Percentiles rank a stretch among this genome's conserved stretches.
phyloP scores from a whole-genome alignment of 306 rosid species.

The Carpinus fangiana region DNA sequence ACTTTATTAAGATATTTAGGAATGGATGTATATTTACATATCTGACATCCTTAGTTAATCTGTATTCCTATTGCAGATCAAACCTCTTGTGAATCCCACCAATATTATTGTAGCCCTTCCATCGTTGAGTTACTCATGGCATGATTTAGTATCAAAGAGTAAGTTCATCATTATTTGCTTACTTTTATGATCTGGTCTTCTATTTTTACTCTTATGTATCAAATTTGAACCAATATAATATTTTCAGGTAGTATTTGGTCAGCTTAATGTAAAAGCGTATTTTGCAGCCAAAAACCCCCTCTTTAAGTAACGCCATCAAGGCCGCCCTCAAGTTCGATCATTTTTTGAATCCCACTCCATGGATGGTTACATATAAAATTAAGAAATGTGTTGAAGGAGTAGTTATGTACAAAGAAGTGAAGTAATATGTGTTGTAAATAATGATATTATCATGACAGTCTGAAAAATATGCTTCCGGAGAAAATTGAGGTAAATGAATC shows the following conservation, averaged over 20 bases:
- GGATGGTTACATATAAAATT: too few species aligned
- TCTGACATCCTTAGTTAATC: slow-evolving; percentile 10
- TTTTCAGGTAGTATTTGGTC: neutral
- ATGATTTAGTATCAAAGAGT: slow-evolving; percentile 86
- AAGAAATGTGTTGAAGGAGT: neutral
- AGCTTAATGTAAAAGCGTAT: neutral
- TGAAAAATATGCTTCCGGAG: neutral
- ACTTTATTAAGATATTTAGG: slow-evolving; percentile 10
- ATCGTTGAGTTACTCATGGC: slow-evolving; percentile 77
- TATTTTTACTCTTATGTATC: neutral
- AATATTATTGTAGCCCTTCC: slow-evolving; percentile 47
- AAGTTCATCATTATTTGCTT: slow-evolving; percentile 23
- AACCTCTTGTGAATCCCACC: slow-evolving; percentile 89
- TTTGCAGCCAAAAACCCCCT: too few species aligned
- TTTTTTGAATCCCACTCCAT: too few species aligned
- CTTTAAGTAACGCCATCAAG: too few species aligned
- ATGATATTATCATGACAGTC: neutral
- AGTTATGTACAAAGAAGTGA: neutral
- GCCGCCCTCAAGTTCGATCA: too few species aligned
- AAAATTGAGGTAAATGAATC: neutral
- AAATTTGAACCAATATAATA: neutral
- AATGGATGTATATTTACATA: slow-evolving; percentile 9
- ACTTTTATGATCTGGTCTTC: neutral
- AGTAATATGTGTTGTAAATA: neutral
- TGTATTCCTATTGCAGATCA: slow-evolving; percentile 60